Percentiles rank a stretch among this genome's conserved stretches.
phyloP scores from a whole-genome alignment of 2,329 filamentous ascomycete genomes.

The Sordariomycetes sp. region DNA sequence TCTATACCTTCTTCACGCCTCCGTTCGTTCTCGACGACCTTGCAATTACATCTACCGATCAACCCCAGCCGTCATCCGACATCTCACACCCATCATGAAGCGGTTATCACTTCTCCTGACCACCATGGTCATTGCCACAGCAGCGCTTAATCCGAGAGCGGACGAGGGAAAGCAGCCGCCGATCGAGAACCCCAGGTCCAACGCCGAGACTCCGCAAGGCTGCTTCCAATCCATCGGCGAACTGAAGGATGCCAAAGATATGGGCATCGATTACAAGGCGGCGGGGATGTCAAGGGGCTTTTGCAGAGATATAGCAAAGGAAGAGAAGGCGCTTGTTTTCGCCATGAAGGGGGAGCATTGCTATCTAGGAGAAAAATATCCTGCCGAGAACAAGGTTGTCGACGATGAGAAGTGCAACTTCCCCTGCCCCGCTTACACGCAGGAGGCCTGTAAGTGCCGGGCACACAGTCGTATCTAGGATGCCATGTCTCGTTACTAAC shows the following conservation, averaged over 20 bases:
- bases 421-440: slow-evolving; percentile 51
- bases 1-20: background rate
- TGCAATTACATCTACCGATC: background rate
- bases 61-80: background rate
- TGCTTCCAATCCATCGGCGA: slow-evolving; percentile 36
- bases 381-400: slow-evolving; percentile 42
- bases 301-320: slow-evolving; percentile 29
- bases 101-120: background rate
- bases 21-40: background rate
- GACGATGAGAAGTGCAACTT: slow-evolving; percentile 51
- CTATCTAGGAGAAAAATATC: slow-evolving; percentile 63
- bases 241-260: slow-evolving; percentile 15
- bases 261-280: slow-evolving; percentile 6
- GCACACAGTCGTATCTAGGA: background rate
- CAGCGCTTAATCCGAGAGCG: background rate
- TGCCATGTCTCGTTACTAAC: slow-evolving; percentile 1
- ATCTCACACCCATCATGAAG: background rate
- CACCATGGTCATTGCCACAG: background rate
- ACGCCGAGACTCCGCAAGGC: slow-evolving; percentile 33
- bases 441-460: slow-evolving; percentile 51
- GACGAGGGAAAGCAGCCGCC: slow-evolving; percentile 19
- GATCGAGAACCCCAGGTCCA: slow-evolving; percentile 20
- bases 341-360: slow-evolving; percentile 55
- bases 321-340: slow-evolving; percentile 42
- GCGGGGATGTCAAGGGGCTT: slow-evolving; percentile 22